A percentile compares a stretch with the other conserved stretches of the same genome.
phyloP scores from a whole-genome alignment of 805 yeast species.

The Saccharomycopsis microspora region DNA sequence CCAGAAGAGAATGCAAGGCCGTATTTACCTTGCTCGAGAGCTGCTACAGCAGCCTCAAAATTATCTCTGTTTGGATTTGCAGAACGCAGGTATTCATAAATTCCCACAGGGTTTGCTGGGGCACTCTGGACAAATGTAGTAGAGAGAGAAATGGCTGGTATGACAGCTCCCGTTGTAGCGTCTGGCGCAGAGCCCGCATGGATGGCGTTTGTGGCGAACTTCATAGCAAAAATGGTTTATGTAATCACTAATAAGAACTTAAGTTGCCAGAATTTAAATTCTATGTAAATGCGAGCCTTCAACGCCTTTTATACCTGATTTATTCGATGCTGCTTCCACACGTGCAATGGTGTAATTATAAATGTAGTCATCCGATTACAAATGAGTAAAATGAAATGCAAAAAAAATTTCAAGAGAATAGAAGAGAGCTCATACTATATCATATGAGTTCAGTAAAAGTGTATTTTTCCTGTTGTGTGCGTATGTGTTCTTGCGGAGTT shows the following conservation, averaged over 20 bases:
- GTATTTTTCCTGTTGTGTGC: no score
- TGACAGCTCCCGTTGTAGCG: slow-evolving; percentile 74
- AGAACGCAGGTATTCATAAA: slow-evolving; percentile 75
- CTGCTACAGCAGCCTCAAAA: slow-evolving; percentile 69
- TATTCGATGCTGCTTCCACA: no score
- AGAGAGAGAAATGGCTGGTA: slow-evolving; percentile 71
- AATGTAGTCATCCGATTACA: no score
- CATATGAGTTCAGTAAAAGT: no score
- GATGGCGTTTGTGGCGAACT: slow-evolving; percentile 72
- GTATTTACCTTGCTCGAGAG: slow-evolving; percentile 64
- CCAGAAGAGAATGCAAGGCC: slow-evolving; percentile 81
- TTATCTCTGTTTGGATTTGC: slow-evolving; percentile 80
- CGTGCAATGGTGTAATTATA: no score
- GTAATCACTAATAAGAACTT: no score
- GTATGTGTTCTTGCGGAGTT: no score
- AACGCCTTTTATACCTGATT: not conserved
- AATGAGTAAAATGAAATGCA: no score
- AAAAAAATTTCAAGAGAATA: no score
- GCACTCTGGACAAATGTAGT: slow-evolving; percentile 77
- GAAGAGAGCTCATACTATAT: no score
- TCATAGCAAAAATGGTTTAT: slow-evolving; percentile 16
- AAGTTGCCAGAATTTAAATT: not conserved
- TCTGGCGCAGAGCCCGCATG: slow-evolving; percentile 73
- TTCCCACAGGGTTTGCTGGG: slow-evolving; percentile 70
- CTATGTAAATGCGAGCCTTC: not conserved